Evolutionary conservation across 768 basidiomycete species (phyloP).

Genomic region (Tubosaeta sp.): DNA sequence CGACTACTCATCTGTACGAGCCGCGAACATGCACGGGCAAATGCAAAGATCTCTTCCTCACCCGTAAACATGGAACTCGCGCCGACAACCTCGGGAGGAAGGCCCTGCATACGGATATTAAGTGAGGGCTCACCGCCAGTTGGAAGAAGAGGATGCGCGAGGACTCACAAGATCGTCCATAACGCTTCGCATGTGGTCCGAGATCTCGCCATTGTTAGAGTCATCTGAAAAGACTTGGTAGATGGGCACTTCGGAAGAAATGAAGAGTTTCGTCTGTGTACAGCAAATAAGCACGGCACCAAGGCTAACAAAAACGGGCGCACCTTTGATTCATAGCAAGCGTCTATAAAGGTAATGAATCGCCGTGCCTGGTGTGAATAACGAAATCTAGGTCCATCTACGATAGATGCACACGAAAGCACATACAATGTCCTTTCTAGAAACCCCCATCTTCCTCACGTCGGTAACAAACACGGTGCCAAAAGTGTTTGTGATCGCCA

Average conservation of each 20-base stretch:
- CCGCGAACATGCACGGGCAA: slow-evolving; percentile 87
- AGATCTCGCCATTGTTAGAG: slow-evolving; percentile 40
- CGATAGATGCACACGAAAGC: not conserved
- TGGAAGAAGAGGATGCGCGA: not conserved
- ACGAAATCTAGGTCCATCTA: not conserved
- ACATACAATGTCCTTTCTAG: slow-evolving; percentile 78
- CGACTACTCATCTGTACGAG: slow-evolving; percentile 88
- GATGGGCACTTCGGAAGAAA: slow-evolving; percentile 90
- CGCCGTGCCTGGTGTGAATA: slow-evolving; percentile 61
- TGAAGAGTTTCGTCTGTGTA: slow-evolving; percentile 81
- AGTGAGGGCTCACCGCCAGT: not conserved
- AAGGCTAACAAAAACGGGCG: not conserved
- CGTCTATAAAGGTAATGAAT: slow-evolving; percentile 98
- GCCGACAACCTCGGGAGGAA: slow-evolving; percentile 72
- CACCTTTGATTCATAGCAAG: slow-evolving; percentile 90
- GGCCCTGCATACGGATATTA: slow-evolving; percentile 47
- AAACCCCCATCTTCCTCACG: slow-evolving; percentile 84
- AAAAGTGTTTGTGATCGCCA: slow-evolving; percentile 88
- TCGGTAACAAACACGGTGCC: slow-evolving; percentile 83
- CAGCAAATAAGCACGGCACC: slow-evolving; percentile 49
- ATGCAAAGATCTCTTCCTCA: slow-evolving; percentile 97
- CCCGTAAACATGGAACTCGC: slow-evolving; percentile 89
- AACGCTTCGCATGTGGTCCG: slow-evolving; percentile 85
- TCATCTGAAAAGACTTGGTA: slow-evolving; percentile 86
- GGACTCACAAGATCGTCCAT: slow-evolving; percentile 89